Percentiles rank a stretch among this genome's conserved stretches.
Evolutionary conservation across 2,329 filamentous ascomycete genomes (phyloP).

Genomic region (Cyphellophora europaea): DNA sequence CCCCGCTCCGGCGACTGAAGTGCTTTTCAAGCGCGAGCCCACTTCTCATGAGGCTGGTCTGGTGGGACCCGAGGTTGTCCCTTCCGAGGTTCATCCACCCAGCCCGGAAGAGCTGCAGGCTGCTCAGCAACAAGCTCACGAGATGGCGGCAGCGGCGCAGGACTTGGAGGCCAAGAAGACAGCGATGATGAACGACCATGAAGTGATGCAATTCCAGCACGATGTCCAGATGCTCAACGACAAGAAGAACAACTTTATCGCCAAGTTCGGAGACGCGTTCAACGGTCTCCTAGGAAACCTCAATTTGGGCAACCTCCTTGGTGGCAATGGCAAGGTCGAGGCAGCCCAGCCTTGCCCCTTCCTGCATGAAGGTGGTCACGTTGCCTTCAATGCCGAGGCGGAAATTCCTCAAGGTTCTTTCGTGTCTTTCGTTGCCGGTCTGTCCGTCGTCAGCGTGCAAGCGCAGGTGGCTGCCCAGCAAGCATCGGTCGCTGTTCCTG

Average conservation of each 20-base stretch:
- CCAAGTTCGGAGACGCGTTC: background rate
- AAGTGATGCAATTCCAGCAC: background rate
- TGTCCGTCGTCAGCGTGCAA: conserved; percentile 12
- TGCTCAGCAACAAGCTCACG: too few relatives aligned
- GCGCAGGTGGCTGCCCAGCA: conserved; percentile 4
- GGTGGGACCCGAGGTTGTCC: background rate
- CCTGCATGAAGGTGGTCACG: background rate
- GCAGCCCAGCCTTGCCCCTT: conserved; percentile 1
- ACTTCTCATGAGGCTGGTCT: conserved; percentile 3
- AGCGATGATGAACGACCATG: too few relatives aligned
- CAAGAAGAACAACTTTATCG: background rate
- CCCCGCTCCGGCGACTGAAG: conserved; percentile 4
- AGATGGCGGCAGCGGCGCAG: background rate
- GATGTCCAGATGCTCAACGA: background rate
- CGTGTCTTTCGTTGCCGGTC: conserved; percentile 17
- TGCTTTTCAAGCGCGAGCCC: too few relatives aligned
- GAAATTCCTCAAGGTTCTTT: conserved; percentile 5
- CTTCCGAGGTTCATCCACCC: background rate
- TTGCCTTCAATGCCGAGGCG: background rate
- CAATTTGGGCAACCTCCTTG: too few relatives aligned
- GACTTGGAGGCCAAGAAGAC: background rate
- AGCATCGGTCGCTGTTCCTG: conserved; percentile 11
- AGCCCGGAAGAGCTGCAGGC: too few relatives aligned
- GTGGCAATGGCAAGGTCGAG: background rate
- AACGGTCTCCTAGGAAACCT: background rate